Evolutionary conservation across 148 eudicot genomes (phyloP).

Genomic region (Dianthus caryophyllus): DNA sequence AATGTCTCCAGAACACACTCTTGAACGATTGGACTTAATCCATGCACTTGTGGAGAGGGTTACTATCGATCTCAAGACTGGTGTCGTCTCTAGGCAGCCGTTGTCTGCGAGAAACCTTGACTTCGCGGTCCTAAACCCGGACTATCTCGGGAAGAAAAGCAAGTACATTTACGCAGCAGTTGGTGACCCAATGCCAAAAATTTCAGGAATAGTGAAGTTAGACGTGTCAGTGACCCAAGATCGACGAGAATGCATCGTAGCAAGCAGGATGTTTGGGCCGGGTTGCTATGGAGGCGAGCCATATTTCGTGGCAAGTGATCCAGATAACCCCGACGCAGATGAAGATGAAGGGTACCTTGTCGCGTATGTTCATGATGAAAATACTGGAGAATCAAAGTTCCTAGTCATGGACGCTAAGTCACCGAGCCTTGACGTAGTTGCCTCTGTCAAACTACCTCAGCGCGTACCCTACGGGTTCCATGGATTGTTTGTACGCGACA

Average conservation of each 20-base stretch:
- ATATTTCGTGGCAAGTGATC: slow-evolving; percentile 53
- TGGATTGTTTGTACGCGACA: slow-evolving; percentile 56
- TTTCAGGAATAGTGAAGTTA: slow-evolving; percentile 53
- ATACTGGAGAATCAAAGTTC: slow-evolving; percentile 44
- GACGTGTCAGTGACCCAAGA: slow-evolving; percentile 45
- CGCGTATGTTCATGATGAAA: slow-evolving; percentile 44
- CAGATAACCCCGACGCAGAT: slow-evolving; percentile 37
- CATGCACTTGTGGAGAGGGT: slow-evolving; percentile 44
- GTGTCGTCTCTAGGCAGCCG: slow-evolving; percentile 36
- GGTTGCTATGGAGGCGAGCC: slow-evolving; percentile 69
- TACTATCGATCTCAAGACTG: slow-evolving; percentile 40
- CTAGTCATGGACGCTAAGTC: slow-evolving; percentile 64
- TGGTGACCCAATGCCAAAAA: slow-evolving; percentile 46
- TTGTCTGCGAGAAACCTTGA: slow-evolving; percentile 46
- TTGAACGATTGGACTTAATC: slow-evolving; percentile 45
- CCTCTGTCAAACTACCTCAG: slow-evolving; percentile 46
- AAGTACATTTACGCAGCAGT: slow-evolving; percentile 56
- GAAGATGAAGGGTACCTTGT: slow-evolving; percentile 69
- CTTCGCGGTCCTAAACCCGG: slow-evolving; percentile 51
- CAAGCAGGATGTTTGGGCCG: slow-evolving; percentile 40
- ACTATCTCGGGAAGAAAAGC: slow-evolving; percentile 48
- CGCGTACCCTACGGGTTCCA: slow-evolving; percentile 77
- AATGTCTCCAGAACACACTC: slow-evolving; percentile 37
- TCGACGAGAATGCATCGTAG: slow-evolving; percentile 42
- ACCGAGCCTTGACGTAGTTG: slow-evolving; percentile 48